Evolutionary conservation across 2,329 filamentous ascomycete genomes (phyloP).

Genomic region (Didymella keratinophila): DNA sequence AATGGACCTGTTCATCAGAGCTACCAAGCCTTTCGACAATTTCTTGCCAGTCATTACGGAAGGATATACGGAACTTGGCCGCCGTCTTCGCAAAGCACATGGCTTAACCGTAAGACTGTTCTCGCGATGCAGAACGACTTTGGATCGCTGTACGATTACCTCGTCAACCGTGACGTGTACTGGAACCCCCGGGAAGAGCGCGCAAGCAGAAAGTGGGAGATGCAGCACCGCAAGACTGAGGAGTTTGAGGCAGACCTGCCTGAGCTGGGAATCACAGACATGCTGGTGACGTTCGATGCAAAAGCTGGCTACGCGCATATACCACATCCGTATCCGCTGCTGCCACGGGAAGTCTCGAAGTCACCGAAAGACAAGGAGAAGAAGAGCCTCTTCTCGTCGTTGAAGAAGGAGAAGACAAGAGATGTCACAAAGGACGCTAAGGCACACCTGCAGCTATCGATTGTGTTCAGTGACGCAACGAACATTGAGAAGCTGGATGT

Average conservation of each 20-base stretch:
- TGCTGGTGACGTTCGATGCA: constrained; percentile 71
- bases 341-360: constrained; percentile 56
- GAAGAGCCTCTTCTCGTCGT: constrained; percentile 39
- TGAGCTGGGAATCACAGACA: constrained; percentile 70
- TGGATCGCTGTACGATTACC: constrained; percentile 72
- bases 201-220: constrained; percentile 70
- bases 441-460: constrained; percentile 50
- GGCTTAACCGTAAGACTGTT: constrained; percentile 68
- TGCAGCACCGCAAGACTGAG: constrained; percentile 53
- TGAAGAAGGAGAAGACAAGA: constrained; percentile 48
- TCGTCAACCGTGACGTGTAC: constrained; percentile 71
- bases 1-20: constrained; percentile 59
- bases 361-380: constrained; percentile 40
- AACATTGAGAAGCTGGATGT: constrained; percentile 52
- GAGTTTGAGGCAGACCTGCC: constrained; percentile 54
- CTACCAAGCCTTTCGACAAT: constrained; percentile 67
- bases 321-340: constrained; percentile 69
- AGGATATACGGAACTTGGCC: constrained; percentile 69
- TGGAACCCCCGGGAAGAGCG: constrained; percentile 71
- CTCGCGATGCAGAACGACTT: constrained; percentile 70
- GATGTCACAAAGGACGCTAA: constrained; percentile 48
- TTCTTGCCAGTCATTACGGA: constrained; percentile 67
- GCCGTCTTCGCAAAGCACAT: constrained; percentile 54
- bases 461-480: constrained; percentile 52
- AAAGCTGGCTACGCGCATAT: constrained; percentile 61